phyloP scores from a whole-genome alignment of 2,329 filamentous ascomycete species.

The Alternaria brassicae region DNA sequence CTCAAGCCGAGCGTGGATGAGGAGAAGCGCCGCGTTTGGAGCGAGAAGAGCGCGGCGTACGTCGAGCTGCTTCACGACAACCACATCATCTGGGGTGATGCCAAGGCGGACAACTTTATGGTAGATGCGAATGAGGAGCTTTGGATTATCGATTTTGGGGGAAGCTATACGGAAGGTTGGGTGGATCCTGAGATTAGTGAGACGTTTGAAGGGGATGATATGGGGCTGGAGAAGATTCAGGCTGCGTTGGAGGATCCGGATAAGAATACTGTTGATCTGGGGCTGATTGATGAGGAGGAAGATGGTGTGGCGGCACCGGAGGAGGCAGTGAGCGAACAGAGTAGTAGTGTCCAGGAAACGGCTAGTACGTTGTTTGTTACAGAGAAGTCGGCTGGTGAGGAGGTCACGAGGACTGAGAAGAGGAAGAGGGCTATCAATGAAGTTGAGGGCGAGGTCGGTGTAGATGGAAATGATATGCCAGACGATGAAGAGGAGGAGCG shows the following conservation, averaged over 20 bases:
- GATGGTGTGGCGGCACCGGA: not conserved
- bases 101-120: slow-evolving; percentile 48
- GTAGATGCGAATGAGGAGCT: slow-evolving; percentile 48
- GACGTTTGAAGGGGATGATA: slow-evolving; percentile 50
- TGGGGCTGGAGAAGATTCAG: slow-evolving; percentile 34
- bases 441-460: not conserved
- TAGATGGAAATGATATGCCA: not conserved
- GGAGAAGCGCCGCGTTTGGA: slow-evolving; percentile 18
- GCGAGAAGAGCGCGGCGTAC: slow-evolving; percentile 18
- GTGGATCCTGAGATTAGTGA: slow-evolving; percentile 49
- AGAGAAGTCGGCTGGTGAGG: slow-evolving; percentile 4
- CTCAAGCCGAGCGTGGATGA: slow-evolving; percentile 17
- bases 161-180: slow-evolving; percentile 52
- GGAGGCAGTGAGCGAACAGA: not conserved
- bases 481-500: not conserved
- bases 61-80: slow-evolving; percentile 19
- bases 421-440: slow-evolving; percentile 8
- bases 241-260: slow-evolving; percentile 21
- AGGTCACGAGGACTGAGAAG: slow-evolving; percentile 9
- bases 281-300: slow-evolving; percentile 1
- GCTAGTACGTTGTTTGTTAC: slow-evolving; percentile 14
- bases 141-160: slow-evolving; percentile 53
- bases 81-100: slow-evolving; percentile 38
- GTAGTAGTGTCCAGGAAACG: slow-evolving; percentile 1
- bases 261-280: slow-evolving; percentile 10